These are phyloP conservation scores for Fimicolochytrium jonesii DNA, from an alignment of 192 early-diverging fungal genomes.

Conservation along the genomic window DNA sequence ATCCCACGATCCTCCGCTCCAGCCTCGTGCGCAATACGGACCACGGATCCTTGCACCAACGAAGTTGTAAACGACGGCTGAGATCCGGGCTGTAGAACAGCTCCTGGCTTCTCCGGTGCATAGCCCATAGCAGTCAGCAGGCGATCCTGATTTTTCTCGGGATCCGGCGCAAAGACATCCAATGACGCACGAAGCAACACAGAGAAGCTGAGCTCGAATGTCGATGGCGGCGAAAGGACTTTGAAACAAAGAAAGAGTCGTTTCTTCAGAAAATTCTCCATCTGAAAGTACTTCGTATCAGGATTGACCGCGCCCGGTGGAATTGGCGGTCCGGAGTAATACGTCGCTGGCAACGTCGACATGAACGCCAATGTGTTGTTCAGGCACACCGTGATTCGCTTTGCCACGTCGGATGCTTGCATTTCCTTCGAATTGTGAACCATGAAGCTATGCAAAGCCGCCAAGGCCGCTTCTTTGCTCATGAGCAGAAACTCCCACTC, in stretches of 20 bases:
- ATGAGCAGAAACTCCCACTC: constrained; percentile 57
- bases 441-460: constrained; percentile 69
- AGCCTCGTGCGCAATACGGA: constrained; percentile 22
- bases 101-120: too few relatives aligned
- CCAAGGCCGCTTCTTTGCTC: constrained; percentile 61
- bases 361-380: constrained; percentile 69
- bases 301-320: constrained; percentile 25
- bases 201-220: constrained; percentile 44
- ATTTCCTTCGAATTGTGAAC: constrained; percentile 61
- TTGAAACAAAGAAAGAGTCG: constrained; percentile 70
- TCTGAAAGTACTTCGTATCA: constrained; percentile 44
- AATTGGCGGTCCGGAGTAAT: constrained; percentile 31
- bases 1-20: constrained; percentile 37
- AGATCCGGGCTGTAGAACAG: background rate
- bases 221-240: constrained; percentile 46
- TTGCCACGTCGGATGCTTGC: constrained; percentile 69
- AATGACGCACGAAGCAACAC: constrained; percentile 31
- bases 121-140: background rate
- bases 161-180: constrained; percentile 46
- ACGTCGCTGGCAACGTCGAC: constrained; percentile 45
- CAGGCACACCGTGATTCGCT: constrained; percentile 67
- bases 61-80: constrained; percentile 28
- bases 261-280: constrained; percentile 58
- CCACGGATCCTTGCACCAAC: constrained; percentile 22
- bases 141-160: constrained; percentile 32